phyloP scores from a whole-genome alignment of 495 filamentous ascomycete species.

The Penicillium arizonense region DNA sequence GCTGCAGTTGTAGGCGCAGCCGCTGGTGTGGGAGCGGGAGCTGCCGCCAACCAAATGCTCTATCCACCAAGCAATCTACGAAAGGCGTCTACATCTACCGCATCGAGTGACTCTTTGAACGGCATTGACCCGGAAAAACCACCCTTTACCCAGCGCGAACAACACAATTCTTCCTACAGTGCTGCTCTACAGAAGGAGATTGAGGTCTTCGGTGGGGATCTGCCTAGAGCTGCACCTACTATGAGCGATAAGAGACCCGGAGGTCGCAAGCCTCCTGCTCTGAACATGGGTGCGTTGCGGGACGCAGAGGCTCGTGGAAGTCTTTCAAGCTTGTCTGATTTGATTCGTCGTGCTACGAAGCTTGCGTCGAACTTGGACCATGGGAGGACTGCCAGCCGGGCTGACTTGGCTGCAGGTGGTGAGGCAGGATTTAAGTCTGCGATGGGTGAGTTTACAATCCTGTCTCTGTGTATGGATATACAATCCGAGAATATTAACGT shows the following conservation, averaged over 20 bases:
- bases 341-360: conserved; percentile 84
- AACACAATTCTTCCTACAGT: conserved; percentile 3
- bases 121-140: conserved; percentile 35
- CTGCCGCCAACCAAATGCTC: conserved; percentile 18
- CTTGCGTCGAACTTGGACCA: conserved; percentile 86
- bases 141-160: conserved; percentile 22
- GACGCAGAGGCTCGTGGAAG: conserved; percentile 81
- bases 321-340: conserved; percentile 84
- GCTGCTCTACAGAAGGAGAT: conserved; percentile 26
- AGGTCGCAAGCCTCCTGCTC: conserved; percentile 64
- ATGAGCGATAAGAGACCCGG: conserved; percentile 42
- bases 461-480: neutral
- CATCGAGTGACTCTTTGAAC: conserved; percentile 29
- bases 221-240: conserved; percentile 37
- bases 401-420: conserved; percentile 38
- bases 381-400: conserved; percentile 76
- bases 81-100: conserved; percentile 26
- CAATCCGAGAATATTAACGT: neutral
- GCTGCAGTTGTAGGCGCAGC: conserved; percentile 3
- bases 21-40: conserved; percentile 9
- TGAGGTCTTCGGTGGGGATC: conserved; percentile 19
- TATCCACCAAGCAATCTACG: conserved; percentile 20
- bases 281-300: conserved; percentile 77
- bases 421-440: conserved; percentile 27
- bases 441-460: conserved; percentile 20